A percentile compares a stretch with the other conserved stretches of the same genome.
phyloP scores from a whole-genome alignment of 192 early-diverging fungal species.

The Rhizoclosmatium globosum region DNA sequence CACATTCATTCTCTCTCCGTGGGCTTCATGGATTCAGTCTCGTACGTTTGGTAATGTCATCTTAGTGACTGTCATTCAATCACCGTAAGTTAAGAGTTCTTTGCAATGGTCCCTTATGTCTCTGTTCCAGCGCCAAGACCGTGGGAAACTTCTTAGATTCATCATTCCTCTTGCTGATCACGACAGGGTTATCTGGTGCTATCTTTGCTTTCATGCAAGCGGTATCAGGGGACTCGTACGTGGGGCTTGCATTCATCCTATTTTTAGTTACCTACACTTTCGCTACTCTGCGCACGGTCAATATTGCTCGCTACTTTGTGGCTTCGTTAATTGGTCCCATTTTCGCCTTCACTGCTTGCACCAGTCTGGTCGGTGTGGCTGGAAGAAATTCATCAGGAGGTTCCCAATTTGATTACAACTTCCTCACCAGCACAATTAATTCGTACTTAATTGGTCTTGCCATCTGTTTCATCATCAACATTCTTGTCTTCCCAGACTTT shows the following conservation, averaged over 20 bases:
- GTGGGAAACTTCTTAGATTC: constrained; percentile 37
- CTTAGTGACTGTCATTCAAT: constrained; percentile 20
- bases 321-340: constrained; percentile 26
- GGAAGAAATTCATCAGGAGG: not conserved
- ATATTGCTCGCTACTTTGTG: constrained; percentile 12
- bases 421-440: constrained; percentile 9
- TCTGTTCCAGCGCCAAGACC: constrained; percentile 10
- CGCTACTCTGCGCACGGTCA: constrained; percentile 15
- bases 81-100: constrained; percentile 19
- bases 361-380: not conserved
- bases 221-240: constrained; percentile 14
- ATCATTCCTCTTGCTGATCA: constrained; percentile 3
- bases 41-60: constrained; percentile 22
- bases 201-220: constrained; percentile 30
- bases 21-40: constrained; percentile 3
- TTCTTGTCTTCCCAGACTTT: constrained; percentile 27
- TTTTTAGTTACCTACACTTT: constrained; percentile 22
- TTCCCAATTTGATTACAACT: constrained; percentile 10
- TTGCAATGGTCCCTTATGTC: not conserved
- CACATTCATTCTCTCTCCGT: constrained; percentile 32
- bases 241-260: constrained; percentile 7
- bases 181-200: not conserved
- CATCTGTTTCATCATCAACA: constrained; percentile 16
- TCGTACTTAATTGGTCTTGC: constrained; percentile 27
- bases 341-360: constrained; percentile 5